Conservation (phyloP, 2,329 filamentous ascomycete species). For the Phaeosphaeriaceae sp. region DNA sequence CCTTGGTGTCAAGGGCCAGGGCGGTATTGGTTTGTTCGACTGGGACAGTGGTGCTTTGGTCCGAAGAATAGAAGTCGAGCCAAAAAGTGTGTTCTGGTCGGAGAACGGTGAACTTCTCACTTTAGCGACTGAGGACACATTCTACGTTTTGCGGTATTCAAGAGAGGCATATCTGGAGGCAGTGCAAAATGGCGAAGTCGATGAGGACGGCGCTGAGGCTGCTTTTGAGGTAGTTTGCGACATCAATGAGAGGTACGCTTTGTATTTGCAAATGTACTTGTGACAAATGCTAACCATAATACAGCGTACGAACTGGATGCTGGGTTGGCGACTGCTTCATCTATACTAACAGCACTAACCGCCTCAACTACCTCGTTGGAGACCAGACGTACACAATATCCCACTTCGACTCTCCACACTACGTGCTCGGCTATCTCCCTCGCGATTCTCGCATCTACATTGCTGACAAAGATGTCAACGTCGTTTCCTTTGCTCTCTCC, state of each 20-base stretch:
- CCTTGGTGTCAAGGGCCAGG: constrained; percentile 92
- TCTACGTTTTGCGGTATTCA: constrained; percentile 92
- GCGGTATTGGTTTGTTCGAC: constrained; percentile 94
- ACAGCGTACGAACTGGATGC: constrained; percentile 85
- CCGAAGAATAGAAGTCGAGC: constrained; percentile 84
- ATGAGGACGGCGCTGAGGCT: constrained; percentile 90
- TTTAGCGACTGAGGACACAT: constrained; percentile 92
- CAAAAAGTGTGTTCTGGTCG: constrained; percentile 86
- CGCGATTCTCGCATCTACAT: constrained; percentile 95
- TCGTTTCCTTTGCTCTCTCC: constrained; percentile 89
- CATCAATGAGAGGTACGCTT: constrained; percentile 80
- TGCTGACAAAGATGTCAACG: constrained; percentile 91
- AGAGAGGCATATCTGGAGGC: constrained; percentile 87
- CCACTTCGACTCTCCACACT: constrained; percentile 95
- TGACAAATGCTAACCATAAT: constrained; percentile 14
- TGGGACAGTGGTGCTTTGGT: constrained; percentile 91
- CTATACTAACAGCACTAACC: constrained; percentile 96
- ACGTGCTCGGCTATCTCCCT: constrained; percentile 92
- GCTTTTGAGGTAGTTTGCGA: constrained; percentile 97
- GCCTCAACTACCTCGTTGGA: constrained; percentile 95
- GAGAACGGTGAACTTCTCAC: constrained; percentile 93
- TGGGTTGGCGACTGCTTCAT: constrained; percentile 99
- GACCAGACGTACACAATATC: constrained; percentile 98
- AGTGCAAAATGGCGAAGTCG: constrained; percentile 79
- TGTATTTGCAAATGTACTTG: constrained; percentile 16